phyloP scores from a whole-genome alignment of 148 eudicot species.

The Silene uniflora region DNA sequence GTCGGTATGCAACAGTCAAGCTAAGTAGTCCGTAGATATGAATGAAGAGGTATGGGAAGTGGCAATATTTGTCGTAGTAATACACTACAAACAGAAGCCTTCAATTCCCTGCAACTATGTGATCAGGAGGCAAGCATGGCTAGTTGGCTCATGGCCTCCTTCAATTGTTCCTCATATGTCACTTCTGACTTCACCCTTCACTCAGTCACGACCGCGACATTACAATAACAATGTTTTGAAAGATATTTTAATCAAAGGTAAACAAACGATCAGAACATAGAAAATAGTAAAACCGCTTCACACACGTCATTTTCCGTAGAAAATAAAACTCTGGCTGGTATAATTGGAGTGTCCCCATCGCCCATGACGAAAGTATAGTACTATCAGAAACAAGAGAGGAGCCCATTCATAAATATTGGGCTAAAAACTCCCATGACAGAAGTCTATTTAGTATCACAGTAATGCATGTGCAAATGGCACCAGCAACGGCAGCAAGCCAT shows the following conservation, averaged over 20 bases:
- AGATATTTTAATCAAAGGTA: too few relatives aligned
- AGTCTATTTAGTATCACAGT: conserved; percentile 1
- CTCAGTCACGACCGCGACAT: too few relatives aligned
- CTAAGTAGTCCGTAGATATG: conserved; percentile 15
- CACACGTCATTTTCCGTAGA: background rate
- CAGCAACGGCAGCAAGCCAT: conserved; percentile 11
- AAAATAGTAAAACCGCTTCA: background rate
- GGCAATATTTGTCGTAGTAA: conserved; percentile 14
- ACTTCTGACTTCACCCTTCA: background rate
- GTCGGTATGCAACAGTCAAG: conserved; percentile 7
- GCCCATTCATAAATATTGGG: background rate
- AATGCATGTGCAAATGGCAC: conserved; percentile 19
- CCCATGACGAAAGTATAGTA: conserved; percentile 12
- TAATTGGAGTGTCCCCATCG: conserved; percentile 12
- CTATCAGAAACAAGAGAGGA: background rate
- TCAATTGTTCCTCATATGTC: conserved; percentile 26
- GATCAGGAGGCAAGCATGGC: conserved; percentile 11
- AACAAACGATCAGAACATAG: too few relatives aligned
- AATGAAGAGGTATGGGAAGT: conserved; percentile 26
- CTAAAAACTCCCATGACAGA: background rate
- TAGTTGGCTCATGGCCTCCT: conserved; percentile 21
- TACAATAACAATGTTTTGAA: too few relatives aligned
- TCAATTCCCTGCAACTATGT: conserved; percentile 21
- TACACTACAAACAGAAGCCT: conserved; percentile 19
- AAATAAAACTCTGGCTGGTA: background rate